Evolutionary conservation across 139 green algal genomes (phyloP).

Genomic region (Chlorella sp.): DNA sequence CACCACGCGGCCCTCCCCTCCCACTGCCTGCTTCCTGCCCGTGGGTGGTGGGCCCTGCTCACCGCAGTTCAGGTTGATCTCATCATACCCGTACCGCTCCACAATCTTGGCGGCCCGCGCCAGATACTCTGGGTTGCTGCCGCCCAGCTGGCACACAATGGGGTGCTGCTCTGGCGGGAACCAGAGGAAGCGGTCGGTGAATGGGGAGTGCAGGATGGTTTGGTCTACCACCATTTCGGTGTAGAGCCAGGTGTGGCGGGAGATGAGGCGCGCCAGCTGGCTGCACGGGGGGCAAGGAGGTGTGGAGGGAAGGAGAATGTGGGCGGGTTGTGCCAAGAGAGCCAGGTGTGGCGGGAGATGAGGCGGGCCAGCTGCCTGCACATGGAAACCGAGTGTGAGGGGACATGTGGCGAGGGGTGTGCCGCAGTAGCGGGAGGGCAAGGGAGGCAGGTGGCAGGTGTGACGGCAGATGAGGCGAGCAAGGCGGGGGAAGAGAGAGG

Average conservation of each 20-base stretch:
- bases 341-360: conserved; percentile 66
- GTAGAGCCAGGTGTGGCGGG: conserved; percentile 83
- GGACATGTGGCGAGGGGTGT: not conserved
- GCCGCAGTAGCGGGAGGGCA: not conserved
- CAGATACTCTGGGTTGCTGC: conserved; percentile 79
- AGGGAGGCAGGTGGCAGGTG: no score
- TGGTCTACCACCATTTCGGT: conserved; percentile 96
- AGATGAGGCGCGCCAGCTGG: conserved; percentile 85
- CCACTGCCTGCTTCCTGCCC: not conserved
- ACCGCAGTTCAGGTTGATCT: conserved; percentile 97
- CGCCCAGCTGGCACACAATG: conserved; percentile 91
- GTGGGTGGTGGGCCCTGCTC: no score
- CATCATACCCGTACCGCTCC: conserved; percentile 83
- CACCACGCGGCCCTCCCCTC: no score
- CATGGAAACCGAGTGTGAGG: no score
- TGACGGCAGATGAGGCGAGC: no score
- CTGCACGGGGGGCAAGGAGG: not conserved
- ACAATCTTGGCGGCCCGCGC: conserved; percentile 68
- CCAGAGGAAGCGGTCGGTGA: conserved; percentile 73
- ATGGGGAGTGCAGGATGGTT: conserved; percentile 81
- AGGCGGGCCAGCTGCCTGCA: no score
- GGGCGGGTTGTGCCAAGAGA: conserved; percentile 59
- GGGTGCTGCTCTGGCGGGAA: conserved; percentile 91
- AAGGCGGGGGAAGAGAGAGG: no score
- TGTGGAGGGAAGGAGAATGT: not conserved